Conservation (phyloP, 257 asterid species). For the Knoxia roxburghii region DNA sequence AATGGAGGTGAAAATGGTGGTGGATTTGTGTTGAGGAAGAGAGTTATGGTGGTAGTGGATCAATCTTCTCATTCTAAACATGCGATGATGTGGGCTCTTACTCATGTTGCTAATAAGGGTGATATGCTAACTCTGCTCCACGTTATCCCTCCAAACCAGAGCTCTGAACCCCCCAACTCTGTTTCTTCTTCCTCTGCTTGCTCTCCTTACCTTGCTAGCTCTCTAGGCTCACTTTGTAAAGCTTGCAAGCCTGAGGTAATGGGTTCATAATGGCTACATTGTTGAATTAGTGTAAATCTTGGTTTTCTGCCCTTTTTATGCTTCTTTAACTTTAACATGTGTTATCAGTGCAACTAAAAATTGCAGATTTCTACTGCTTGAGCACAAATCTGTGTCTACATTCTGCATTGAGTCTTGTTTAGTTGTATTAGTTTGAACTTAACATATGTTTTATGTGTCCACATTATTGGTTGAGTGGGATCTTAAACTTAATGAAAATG, state of each 20-base stretch:
- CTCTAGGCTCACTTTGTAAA: constrained; percentile 80
- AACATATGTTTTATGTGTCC: too few relatives aligned
- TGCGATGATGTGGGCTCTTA: constrained; percentile 97
- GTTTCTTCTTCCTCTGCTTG: constrained; percentile 30
- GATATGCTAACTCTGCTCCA: constrained; percentile 80
- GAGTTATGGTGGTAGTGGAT: constrained; percentile 94
- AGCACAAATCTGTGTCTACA: background rate
- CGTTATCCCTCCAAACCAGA: constrained; percentile 37
- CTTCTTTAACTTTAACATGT: background rate
- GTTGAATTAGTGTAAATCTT: background rate
- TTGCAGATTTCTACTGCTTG: background rate
- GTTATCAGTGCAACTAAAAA: background rate
- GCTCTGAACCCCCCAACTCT: constrained; percentile 18
- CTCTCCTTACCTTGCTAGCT: constrained; percentile 48
- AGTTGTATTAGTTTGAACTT: too few relatives aligned
- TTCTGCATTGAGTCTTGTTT: background rate
- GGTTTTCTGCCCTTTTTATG: background rate
- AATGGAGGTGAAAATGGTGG: constrained; percentile 30
- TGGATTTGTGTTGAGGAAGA: constrained; percentile 52
- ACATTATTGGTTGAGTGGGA: too few relatives aligned
- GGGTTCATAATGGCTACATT: background rate
- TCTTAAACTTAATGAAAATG: background rate
- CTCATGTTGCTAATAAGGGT: constrained; percentile 72
- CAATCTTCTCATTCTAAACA: constrained; percentile 56
- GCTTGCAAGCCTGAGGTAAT: constrained; percentile 88